Conservation (phyloP, 2,329 filamentous ascomycete genomes). For the Fusarium ramigenum region DNA sequence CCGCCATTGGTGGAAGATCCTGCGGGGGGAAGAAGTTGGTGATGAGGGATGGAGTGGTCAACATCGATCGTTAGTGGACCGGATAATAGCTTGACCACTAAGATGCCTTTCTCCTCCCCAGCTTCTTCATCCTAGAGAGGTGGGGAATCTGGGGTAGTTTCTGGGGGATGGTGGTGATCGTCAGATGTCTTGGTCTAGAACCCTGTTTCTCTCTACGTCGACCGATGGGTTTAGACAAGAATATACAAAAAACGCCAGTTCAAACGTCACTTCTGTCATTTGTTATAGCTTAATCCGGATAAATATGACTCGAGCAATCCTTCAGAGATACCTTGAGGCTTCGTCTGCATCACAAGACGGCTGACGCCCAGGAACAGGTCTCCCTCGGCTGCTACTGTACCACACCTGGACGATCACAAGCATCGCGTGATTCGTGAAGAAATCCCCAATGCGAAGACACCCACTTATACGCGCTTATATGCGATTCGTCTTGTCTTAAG, state of each 20-base stretch:
- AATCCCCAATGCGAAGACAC: neutral
- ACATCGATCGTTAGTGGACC: slow-evolving; percentile 33
- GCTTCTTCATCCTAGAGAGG: neutral
- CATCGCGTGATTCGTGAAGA: slow-evolving; percentile 6
- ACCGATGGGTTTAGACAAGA: neutral
- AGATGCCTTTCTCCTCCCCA: slow-evolving; percentile 17
- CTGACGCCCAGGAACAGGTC: slow-evolving; percentile 2
- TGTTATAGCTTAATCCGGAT: neutral
- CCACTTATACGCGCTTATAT: neutral
- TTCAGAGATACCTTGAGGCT: neutral
- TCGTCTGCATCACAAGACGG: neutral
- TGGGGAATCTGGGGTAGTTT: slow-evolving; percentile 40
- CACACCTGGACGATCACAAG: neutral
- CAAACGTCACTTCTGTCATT: neutral
- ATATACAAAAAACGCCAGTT: neutral
- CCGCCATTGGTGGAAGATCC: slow-evolving; percentile 42
- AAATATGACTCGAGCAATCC: neutral
- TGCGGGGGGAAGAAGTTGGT: slow-evolving; percentile 14
- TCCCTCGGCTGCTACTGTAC: neutral
- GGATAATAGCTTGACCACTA: slow-evolving; percentile 36
- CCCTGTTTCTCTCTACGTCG: neutral
- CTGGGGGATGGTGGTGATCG: slow-evolving; percentile 19
- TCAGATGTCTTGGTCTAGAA: slow-evolving; percentile 1
- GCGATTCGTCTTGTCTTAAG: neutral
- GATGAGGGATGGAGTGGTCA: slow-evolving; percentile 6